Base-by-base conservation (phyloP, 73 alveolate species). In the Paraurostyla sp. region DNA sequence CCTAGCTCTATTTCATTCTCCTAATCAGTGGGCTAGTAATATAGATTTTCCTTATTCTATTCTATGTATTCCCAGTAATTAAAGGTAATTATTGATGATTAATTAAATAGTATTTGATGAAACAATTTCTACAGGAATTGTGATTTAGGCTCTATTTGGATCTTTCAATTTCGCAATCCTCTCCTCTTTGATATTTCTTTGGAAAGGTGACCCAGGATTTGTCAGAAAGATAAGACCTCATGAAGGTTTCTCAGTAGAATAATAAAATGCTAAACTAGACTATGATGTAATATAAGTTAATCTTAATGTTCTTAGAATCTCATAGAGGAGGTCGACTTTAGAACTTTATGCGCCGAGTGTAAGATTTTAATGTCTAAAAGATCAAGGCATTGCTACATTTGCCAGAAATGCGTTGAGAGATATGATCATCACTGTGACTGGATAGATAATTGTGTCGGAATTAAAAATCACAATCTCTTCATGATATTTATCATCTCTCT, bases 351-450 rank as follows among this genome's bases (percentile, higher is more conserved):
- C 58, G 98, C 99, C 11, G 91, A 94, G 73, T 94, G 98, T 62
- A 51, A 84, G 80, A 92, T 95, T 4, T 80, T 85, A 32, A 95
- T 83, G 87, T 63, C 73, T 80, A 87, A 90, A 69, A 68, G 92
- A 85, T 80, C 95, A 40, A 87, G 95, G 71, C 98, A 94, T 82
- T 94, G 98, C 73, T 91, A 91, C 65, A 46, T 60, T 58, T 94
- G 98, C 52, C 75, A 94, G 80, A 82, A 86, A 58, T 94, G 98
- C 33, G 90, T 94, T 23, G 92, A 90, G 76, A 94, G 95, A 86
- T 95, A 78, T 86, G 94, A 85, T 80, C 93, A 88, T 73, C 98
- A 94, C 87, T 94, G 98, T 71, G 93, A 92, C 71, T 84, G 93
- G 87, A 76, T 94, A 0, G 92, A 91, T 76, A 92, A 94, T 78